A percentile compares a stretch with the other conserved stretches of the same genome.
phyloP scores from a whole-genome alignment of 1,284 basidiomycete species.

The Cryptococcus sp. region DNA sequence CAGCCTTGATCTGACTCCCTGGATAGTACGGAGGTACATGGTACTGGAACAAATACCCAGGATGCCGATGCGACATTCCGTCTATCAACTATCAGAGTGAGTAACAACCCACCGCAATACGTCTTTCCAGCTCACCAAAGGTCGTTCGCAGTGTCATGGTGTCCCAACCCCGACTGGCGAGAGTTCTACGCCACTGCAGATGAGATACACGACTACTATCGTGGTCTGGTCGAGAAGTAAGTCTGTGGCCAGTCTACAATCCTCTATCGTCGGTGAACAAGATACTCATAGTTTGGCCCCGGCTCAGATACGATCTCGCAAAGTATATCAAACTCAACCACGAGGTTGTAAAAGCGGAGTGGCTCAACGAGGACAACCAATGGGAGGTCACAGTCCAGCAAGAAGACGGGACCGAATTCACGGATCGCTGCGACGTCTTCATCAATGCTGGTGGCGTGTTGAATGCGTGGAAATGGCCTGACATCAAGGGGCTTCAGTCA shows the following conservation, averaged over 20 bases:
- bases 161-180: slow-evolving; percentile 27
- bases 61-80: slow-evolving; percentile 39
- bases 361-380: slow-evolving; percentile 28
- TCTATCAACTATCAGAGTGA: slow-evolving; percentile 33
- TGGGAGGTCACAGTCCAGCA: slow-evolving; percentile 32
- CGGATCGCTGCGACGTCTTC: slow-evolving; percentile 36
- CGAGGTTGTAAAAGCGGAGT: slow-evolving; percentile 28
- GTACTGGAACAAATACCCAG: slow-evolving; percentile 39
- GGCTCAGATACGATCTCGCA: slow-evolving; percentile 17
- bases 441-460: slow-evolving; percentile 37
- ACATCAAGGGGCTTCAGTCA: slow-evolving; percentile 30
- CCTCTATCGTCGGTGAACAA: background rate
- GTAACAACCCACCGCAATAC: background rate
- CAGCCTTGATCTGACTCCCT: background rate
- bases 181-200: slow-evolving; percentile 32
- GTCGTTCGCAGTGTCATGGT: slow-evolving; percentile 19
- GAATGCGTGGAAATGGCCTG: slow-evolving; percentile 40
- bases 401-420: slow-evolving; percentile 15
- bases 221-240: slow-evolving; percentile 27
- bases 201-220: slow-evolving; percentile 38
- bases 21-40: slow-evolving; percentile 24
- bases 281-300: too few relatives aligned
- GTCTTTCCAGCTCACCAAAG: background rate
- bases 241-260: background rate
- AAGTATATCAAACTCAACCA: slow-evolving; percentile 35